Base-by-base conservation (phyloP, 2,329 filamentous ascomycete species). In the Aspergillus udagawae region DNA sequence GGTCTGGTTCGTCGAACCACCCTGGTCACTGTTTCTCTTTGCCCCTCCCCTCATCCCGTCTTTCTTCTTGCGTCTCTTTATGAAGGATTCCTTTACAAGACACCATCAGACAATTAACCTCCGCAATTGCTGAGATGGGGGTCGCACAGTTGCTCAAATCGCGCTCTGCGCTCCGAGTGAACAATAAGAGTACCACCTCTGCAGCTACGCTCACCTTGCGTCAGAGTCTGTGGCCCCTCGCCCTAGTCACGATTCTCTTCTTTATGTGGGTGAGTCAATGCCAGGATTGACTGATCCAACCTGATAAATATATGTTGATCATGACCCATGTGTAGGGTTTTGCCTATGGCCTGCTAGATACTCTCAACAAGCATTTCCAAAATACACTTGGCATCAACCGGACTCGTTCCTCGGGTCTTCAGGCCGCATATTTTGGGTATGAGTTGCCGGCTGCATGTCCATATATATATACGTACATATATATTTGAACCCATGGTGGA, bases 351-450 rank as follows among this genome's bases (percentile, higher is more conserved):
- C 62, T 82, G 60, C 66, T 79, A 32, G 78, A 81, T 66, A 78
- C 79, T 3, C 67, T 82, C 50, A 82, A 82, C 66, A 80, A 80
- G 57, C 82, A 85, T 67, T 85, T 86, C 69, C 83, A 85, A 61
- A 81, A 79, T 52, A 81, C 80, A 2, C 74, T 85, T 14, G 67
- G 74, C 56, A 84, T 86, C 59, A 80, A 77, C 32, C 79, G 81
- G 56, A 80, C 81, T 38, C 77, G 84, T 57, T 86, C 84, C 0
- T 82, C 84, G 12, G 86, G 85, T 53, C 78, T 88, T 1, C 84
- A 87, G 62, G 85, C 80, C 38, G 81, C 84, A 1, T 88, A 88
- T 69, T 88, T 87, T 65, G 85, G 84, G 79, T 83, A 70, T 51
- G 75, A 66, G 29, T 17, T 49, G 28, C 50, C 25, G 29, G 57